These are phyloP conservation scores for Phytophthora sojae DNA, from an alignment of 352 stramenopile genomes.

Conservation along the genomic window DNA sequence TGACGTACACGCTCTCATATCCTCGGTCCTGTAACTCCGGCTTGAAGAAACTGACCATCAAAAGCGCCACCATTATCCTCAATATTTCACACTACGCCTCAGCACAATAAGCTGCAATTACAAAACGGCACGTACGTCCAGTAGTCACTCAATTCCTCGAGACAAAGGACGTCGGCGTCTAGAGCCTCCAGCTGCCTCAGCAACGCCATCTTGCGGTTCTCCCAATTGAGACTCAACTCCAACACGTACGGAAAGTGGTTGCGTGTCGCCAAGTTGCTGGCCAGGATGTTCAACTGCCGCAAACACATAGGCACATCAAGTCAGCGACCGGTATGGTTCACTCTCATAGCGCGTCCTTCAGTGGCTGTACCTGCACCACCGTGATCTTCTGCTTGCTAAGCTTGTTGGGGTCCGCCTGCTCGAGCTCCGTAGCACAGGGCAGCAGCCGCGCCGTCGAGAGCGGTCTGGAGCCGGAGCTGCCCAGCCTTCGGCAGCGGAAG, in stretches of 20 bases:
- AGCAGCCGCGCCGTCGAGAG: conserved; percentile 42
- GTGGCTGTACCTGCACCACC: conserved; percentile 63
- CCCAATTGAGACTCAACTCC: conserved; percentile 83
- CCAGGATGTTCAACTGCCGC: conserved; percentile 82
- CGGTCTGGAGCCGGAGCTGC: conserved; percentile 17
- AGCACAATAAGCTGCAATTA: not conserved
- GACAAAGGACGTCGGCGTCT: conserved; percentile 84
- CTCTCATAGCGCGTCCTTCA: not conserved
- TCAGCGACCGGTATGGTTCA: not conserved
- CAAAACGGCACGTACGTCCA: conserved; percentile 70
- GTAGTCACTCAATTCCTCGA: conserved; percentile 90
- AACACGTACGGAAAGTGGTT: conserved; percentile 91
- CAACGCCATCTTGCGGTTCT: conserved; percentile 82
- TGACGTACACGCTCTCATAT: conserved; percentile 89
- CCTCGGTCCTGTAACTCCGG: conserved; percentile 70
- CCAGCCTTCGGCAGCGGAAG: conserved; percentile 40
- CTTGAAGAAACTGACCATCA: conserved; percentile 77
- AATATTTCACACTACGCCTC: conserved; percentile 6
- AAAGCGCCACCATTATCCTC: not conserved
- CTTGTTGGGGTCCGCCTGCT: conserved; percentile 30
- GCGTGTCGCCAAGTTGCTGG: conserved; percentile 84
- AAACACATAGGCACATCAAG: conserved; percentile 2
- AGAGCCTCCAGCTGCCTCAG: conserved; percentile 77
- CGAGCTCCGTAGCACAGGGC: conserved; percentile 58
- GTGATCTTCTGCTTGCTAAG: conserved; percentile 77